Base-by-base conservation (phyloP, 495 filamentous ascomycete genomes). In the Pseudoneurospora amorphoporcata region DNA sequence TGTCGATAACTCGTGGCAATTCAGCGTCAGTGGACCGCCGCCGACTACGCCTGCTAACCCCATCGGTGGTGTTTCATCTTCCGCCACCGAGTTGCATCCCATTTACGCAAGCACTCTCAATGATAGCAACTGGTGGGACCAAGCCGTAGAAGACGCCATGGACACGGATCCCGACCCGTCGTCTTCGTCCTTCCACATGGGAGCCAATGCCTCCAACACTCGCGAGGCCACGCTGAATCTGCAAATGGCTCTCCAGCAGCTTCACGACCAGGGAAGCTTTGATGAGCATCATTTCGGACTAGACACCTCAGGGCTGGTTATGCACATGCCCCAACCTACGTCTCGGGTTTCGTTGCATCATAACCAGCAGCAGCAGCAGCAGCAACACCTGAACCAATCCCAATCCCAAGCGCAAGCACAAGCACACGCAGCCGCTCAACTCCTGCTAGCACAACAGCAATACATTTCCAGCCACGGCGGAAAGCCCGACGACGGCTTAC, bases 241-340 rank as follows among this genome's bases (percentile, higher is more conserved):
- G 23, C 16, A 39, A n/a, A 68, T 61, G 32, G 69, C 38, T n/a
- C 23, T 72, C 10, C 69, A 72, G 58, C 69, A 73, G 45, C 39
- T 70, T 19, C 73, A 73, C 61, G 58, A 72, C 38, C 39, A 41
- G 45, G 58, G 71, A 68, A 17, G 16, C 71, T 80, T 79, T 47
- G 78, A 82, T 6, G 82, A 82, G 70, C 69, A 73, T 8, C 17
- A 74, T 53, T 69, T 32, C 73, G 76, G n/a, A 68, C 82, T 74
- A 68, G 71, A 77, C 32, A 39, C 43, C 39, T 70, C 47, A 45
- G 80, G 81, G 7, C 80, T 83, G 58, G 81, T 82, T 76, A 81
- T 85, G 71, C 82, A 85, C 76, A 77, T 78, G 75, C 77, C 75
- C 29, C 77, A 77, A 16, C 75, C 76, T 65, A 35, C 29, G 23